Evolutionary conservation across 176 grass and related monocot species (phyloP), one percentile per base, ranked within the genome.

Genomic region (Triticum dicoccoides): DNA sequence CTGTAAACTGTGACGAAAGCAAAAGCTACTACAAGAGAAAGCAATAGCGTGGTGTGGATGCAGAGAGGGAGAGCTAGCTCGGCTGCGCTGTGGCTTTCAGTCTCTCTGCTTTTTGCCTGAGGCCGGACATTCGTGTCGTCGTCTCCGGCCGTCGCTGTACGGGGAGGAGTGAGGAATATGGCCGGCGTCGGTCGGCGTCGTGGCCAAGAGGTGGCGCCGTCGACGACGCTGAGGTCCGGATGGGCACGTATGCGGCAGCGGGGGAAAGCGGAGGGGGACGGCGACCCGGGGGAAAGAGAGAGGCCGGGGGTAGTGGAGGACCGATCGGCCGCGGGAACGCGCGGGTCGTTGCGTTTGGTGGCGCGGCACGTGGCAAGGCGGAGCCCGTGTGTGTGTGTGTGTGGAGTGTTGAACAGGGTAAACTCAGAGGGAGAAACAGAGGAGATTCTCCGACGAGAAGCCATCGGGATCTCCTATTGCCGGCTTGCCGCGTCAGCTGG

Each of bases 191-290:
- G 35, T 81, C 42, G 14, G 71, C 3, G 69, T 6, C 61, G 42
- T 76, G 24, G 12, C 71, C 15, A 5, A 17, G 27, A 21, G 29
- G 25, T 51, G 27, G 44, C 44, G 38, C 86, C 79, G 17, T 10
- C 73, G 81, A 39, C 44, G 82, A 76, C 44, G 38, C 1, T 11
- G 63, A 24, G 61, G 23, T 29, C n/a, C 23, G 14, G 78, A 73
- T 20, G 82, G 45, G 33, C 87, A 80, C 87, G 81, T 88, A 54
- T 33, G 24, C 65, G 67, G 59, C 44, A 49, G 52, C 66, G 44
- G 44, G 73, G 0, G 15, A 76, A 68, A 12, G 15, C 64, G 30
- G 7, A 29, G n/a, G 30, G 3, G 0, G 88, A 69, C 5, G 44
- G 18, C 47, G 47, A 69, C 20, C 4, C 29, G 66, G 17, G 3